Evolutionary conservation across 2,329 filamentous ascomycete genomes (phyloP), one percentile per base, ranked within the genome.

Genomic region (Hymenoscyphus infarciens): DNA sequence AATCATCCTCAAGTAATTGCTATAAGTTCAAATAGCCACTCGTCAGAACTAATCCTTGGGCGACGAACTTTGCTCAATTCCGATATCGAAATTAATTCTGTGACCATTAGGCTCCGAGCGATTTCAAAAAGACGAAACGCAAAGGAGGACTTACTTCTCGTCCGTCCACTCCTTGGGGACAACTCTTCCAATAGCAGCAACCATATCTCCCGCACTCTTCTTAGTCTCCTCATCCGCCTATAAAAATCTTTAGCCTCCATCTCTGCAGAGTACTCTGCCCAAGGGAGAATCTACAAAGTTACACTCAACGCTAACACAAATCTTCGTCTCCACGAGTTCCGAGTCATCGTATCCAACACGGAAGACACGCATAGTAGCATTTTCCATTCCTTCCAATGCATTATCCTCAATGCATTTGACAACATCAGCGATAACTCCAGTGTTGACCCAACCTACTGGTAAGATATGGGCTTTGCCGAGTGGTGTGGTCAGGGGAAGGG

Each of bases 401-500:
- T 49, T 49, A 49, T 22, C 42, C n/a, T 49, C 7, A 22, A 22
- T 22, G 3, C n/a, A 19, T 49, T 49, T 49, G 16, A 49, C n/a
- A 22, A 49, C 42, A 49, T 49, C n/a, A n/a, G 42, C n/a, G 19
- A 49, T 19, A 11, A 49, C n/a, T 19, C 10, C 42, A 19, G 42
- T 49, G 8, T 49, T 49, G n/a, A 49, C 42, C 39, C 42, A 49
- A 10, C 42, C n/a, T 22, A 49, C n/a, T n/a, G 42, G 42, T 49
- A 49, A 22, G n/a, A 49, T 22, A 22, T 49, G 42, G 42, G 42
- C 42, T 49, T 49, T 49, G n/a, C n/a, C n/a, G 42, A 49, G 42
- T 10, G 42, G 42, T 22, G 42, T 49, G 42, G 22, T 49, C 1
- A 49, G 10, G 6, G 42, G n/a, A 11, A 49, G 42, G 42, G n/a